Evolutionary conservation across 2,329 filamentous ascomycete genomes (phyloP).

Genomic region (Phaeosphaeria sp.): DNA sequence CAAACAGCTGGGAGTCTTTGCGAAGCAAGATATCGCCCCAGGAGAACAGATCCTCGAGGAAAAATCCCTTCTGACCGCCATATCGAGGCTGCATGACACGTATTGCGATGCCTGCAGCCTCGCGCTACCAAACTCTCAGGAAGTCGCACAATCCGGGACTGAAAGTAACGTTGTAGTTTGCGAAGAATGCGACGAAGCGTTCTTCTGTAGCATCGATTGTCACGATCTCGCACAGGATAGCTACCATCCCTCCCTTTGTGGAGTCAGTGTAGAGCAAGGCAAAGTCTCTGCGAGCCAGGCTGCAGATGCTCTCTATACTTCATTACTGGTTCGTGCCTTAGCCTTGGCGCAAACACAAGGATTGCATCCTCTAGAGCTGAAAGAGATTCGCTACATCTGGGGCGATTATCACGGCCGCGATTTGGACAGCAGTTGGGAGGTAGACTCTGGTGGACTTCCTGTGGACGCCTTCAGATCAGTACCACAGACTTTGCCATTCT

Average conservation of each 20-base stretch:
- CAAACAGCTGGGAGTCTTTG: constrained; percentile 88
- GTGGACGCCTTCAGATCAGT: constrained; percentile 33
- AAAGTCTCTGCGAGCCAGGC: constrained; percentile 64
- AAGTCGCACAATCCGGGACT: constrained; percentile 8
- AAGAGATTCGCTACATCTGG: constrained; percentile 70
- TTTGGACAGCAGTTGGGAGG: constrained; percentile 28
- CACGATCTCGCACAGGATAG: constrained; percentile 59
- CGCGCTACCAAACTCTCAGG: constrained; percentile 61
- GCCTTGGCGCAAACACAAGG: constrained; percentile 67
- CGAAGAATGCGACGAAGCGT: constrained; percentile 62
- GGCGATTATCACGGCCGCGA: constrained; percentile 61
- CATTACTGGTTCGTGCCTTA: constrained; percentile 64
- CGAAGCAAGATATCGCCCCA: constrained; percentile 77
- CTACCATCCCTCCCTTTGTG: constrained; percentile 67
- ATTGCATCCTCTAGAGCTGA: constrained; percentile 64
- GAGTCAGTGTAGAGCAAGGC: constrained; percentile 59
- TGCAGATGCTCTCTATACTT: constrained; percentile 65
- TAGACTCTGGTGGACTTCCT: constrained; percentile 15
- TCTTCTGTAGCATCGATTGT: constrained; percentile 67
- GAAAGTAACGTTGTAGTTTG: constrained; percentile 52
- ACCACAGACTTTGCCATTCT: constrained; percentile 73
- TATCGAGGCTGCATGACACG: constrained; percentile 83
- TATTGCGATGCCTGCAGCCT: constrained; percentile 89
- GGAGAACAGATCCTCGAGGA: constrained; percentile 81
- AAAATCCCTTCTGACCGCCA: constrained; percentile 85